Base-by-base conservation (phyloP, 2,329 filamentous ascomycete genomes). In the Pestalotiopsis sp. region DNA sequence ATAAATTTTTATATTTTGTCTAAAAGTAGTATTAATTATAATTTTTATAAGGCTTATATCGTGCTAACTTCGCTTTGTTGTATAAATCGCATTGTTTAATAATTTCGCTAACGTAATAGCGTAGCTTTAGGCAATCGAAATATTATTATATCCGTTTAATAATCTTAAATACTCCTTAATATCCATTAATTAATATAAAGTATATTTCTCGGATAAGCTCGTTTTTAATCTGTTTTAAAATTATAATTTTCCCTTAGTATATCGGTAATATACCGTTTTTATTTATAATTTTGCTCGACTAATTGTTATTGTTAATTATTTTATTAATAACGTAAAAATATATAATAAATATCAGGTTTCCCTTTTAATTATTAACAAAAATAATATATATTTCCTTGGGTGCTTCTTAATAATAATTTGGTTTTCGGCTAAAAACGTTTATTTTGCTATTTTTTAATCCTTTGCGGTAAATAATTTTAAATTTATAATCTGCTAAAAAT, bases 281-380 rank as follows among this genome's bases (percentile, higher is more conserved):
- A 23, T 23, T 23, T 23, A 23, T 23, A 23, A 23, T 23, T 23
- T 23, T 23, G 20, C 20, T 23, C 20, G 20, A 23, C 14, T 67
- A 31, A 13, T 67, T 23, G 7, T 39, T 1, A 4, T 61, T 23
- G 6, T 52, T 45, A 25, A 45, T 57, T 57, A 68, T 66, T 69
- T 57, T 66, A 62, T 59, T 67, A 38, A 3, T 9, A 25, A 60
- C 4, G 7, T 36, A 27, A 39, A 17, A 3, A 27, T 27, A 3
- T 4, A 27, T 27, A 27, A 27, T 27, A 27, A 27, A 2, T 27
- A 27, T 27, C 2, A 27, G 25, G 25, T 27, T 27, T 27, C 4
- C 13, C 45, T n/a, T n/a, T 27, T 52, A 57, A 39, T 25, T 49
- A 49, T 39, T 67, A 60, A 67, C 62, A 56, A 66, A 67, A 67